Conservation (phyloP, 768 basidiomycete genomes). For the Russula brevipes region DNA sequence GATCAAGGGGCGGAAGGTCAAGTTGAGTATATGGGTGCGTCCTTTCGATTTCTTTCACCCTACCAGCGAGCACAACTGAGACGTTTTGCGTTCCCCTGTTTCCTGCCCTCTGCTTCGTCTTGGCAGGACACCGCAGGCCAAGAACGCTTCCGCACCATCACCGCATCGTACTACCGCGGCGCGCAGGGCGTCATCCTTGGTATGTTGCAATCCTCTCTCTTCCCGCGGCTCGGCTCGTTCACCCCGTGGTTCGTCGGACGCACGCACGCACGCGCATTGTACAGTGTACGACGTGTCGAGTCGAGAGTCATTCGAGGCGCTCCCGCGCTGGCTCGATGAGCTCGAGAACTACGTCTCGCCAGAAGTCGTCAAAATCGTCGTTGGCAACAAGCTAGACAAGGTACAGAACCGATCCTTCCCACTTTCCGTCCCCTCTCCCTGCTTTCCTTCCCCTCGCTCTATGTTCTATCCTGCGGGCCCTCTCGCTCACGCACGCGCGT, state of each 20-base stretch:
- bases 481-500: neutral
- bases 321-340: slow-evolving; percentile 90
- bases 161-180: slow-evolving; percentile 90
- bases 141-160: slow-evolving; percentile 94
- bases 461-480: neutral
- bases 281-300: slow-evolving; percentile 94
- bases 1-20: slow-evolving; percentile 75
- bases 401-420: slow-evolving; percentile 31
- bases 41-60: neutral
- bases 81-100: too few relatives aligned
- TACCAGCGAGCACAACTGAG: neutral
- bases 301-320: slow-evolving; percentile 86
- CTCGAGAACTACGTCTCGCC: slow-evolving; percentile 87
- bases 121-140: slow-evolving; percentile 92
- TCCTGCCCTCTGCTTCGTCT: neutral
- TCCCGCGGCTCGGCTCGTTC: neutral
- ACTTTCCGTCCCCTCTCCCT: neutral
- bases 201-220: slow-evolving; percentile 27
- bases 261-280: neutral
- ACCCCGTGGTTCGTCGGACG: neutral
- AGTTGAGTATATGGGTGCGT: slow-evolving; percentile 94
- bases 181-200: slow-evolving; percentile 80
- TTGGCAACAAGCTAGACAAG: slow-evolving; percentile 95
- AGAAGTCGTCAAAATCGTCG: slow-evolving; percentile 88
- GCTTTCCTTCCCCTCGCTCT: neutral